These are phyloP conservation scores for Jimgerdemannia flammicorona DNA, from an alignment of 192 early-diverging fungal genomes.

Conservation along the genomic window DNA sequence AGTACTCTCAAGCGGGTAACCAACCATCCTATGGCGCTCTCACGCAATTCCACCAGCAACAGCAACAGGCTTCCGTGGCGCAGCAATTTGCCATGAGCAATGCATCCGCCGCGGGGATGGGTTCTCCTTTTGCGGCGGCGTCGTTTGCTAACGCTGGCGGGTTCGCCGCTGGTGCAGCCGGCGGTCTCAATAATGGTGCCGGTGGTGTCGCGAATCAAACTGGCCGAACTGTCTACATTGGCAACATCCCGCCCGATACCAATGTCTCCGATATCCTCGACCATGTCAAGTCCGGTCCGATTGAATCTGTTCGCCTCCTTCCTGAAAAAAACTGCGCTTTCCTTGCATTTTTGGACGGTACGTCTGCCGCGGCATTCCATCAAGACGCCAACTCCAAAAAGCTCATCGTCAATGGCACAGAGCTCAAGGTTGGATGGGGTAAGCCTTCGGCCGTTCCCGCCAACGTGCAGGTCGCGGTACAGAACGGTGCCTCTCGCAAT, in stretches of 20 bases:
- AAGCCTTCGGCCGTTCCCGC: slow-evolving; percentile 49
- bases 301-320: slow-evolving; percentile 68
- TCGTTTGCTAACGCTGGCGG: neutral
- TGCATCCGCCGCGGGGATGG: neutral
- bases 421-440: slow-evolving; percentile 78
- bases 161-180: neutral
- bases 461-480: slow-evolving; percentile 55
- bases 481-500: slow-evolving; percentile 70
- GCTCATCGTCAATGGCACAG: slow-evolving; percentile 50
- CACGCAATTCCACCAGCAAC: neutral
- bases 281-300: slow-evolving; percentile 60
- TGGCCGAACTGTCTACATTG: slow-evolving; percentile 79
- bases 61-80: neutral
- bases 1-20: neutral
- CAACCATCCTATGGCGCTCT: neutral
- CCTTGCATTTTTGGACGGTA: slow-evolving; percentile 71
- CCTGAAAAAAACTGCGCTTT: slow-evolving; percentile 81
- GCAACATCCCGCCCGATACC: slow-evolving; percentile 62
- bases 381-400: slow-evolving; percentile 45
- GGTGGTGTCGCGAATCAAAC: slow-evolving; percentile 26
- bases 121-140: neutral
- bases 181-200: neutral
- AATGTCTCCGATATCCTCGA: slow-evolving; percentile 66
- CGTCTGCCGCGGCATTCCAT: slow-evolving; percentile 59
- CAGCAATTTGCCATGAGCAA: neutral